These are phyloP conservation scores for Microcyclosporella mali DNA, from an alignment of 2,329 filamentous ascomycete genomes.

Conservation along the genomic window DNA sequence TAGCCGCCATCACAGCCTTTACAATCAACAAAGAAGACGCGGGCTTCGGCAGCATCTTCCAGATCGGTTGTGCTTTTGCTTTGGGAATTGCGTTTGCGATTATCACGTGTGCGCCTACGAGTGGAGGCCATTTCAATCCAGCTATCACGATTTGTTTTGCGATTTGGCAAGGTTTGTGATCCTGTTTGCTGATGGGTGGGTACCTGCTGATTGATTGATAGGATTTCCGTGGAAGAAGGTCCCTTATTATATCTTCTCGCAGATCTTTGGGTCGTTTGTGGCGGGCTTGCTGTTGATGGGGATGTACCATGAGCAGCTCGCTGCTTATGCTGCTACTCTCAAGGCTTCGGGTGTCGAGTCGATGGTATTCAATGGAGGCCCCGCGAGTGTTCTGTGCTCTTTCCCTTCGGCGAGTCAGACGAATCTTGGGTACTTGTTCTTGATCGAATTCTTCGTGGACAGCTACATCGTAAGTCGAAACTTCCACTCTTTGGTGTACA, in stretches of 20 bases:
- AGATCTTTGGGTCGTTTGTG: constrained; percentile 51
- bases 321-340: constrained; percentile 36
- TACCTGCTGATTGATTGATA: neutral
- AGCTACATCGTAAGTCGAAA: constrained; percentile 43
- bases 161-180: constrained; percentile 42
- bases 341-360: constrained; percentile 33
- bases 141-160: constrained; percentile 38
- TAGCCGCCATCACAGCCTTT: constrained; percentile 49
- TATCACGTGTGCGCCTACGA: constrained; percentile 50
- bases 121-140: constrained; percentile 37
- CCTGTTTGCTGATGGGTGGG: neutral
- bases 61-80: constrained; percentile 52
- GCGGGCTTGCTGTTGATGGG: constrained; percentile 51
- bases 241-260: constrained; percentile 51
- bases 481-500: neutral
- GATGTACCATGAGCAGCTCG: constrained; percentile 51
- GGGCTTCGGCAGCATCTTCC: constrained; percentile 48
- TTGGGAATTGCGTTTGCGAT: constrained; percentile 55
- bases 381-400: constrained; percentile 51
- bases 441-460: constrained; percentile 56
- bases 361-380: constrained; percentile 43
- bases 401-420: constrained; percentile 48
- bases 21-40: constrained; percentile 41
- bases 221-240: constrained; percentile 54
- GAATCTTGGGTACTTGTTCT: constrained; percentile 51